Conservation (phyloP, 257 asterid species). For the Plectranthus barbatus region DNA sequence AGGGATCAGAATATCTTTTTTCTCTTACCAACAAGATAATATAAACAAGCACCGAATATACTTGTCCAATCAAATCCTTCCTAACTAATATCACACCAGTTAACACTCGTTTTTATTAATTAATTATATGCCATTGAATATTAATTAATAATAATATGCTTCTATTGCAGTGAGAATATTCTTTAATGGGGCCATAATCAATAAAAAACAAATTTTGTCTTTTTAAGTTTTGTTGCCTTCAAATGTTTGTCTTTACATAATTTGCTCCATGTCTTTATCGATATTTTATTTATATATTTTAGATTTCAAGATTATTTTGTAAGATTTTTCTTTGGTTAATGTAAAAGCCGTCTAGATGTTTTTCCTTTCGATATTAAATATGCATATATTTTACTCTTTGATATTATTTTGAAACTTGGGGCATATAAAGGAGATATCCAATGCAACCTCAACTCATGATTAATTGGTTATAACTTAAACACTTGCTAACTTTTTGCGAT, state of each 20-base stretch:
- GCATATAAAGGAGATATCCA: too few relatives aligned
- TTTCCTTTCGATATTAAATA: too few relatives aligned
- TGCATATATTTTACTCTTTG: too few relatives aligned
- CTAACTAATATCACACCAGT: conserved; percentile 12
- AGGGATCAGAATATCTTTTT: conserved; percentile 29
- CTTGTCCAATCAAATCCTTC: conserved; percentile 27
- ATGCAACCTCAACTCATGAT: too few relatives aligned
- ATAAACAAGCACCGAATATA: conserved; percentile 23
- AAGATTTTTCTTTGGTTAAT: too few relatives aligned
- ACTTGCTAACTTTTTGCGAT: too few relatives aligned
- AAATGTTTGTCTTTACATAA: conserved; percentile 5
- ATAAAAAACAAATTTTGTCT: conserved; percentile 23
- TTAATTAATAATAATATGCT: conserved; percentile 23
- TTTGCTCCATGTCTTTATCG: not conserved
- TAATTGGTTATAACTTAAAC: too few relatives aligned
- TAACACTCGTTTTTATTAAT: conserved; percentile 1
- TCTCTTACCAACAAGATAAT: conserved; percentile 25
- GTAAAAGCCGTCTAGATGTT: too few relatives aligned
- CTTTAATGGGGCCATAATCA: conserved; percentile 7
- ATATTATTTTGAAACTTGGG: too few relatives aligned
- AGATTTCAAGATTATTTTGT: too few relatives aligned
- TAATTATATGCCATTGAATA: not conserved
- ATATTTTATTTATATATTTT: too few relatives aligned
- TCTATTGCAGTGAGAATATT: conserved; percentile 30
- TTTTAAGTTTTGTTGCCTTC: conserved; percentile 15